Base-by-base conservation (phyloP, 139 green algal genomes). In the Parachlorella kessleri region DNA sequence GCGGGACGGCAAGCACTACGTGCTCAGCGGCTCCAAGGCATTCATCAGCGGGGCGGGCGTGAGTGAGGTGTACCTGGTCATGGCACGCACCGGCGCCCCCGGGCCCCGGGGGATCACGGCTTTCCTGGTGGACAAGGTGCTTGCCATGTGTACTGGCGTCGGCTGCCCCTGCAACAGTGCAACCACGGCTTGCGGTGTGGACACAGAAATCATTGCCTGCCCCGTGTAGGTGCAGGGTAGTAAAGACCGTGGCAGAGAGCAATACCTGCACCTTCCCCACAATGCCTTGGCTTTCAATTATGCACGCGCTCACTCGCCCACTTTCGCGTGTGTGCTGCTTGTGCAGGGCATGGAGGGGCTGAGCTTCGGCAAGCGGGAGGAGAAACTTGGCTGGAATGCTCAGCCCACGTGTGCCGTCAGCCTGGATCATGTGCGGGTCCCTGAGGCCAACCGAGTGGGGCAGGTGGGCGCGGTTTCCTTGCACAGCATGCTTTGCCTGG, bases 321-420 rank as follows among this genome's bases (percentile, higher is more conserved):
- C n/a, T n/a, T n/a, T n/a, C n/a, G n/a, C n/a, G n/a, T n/a, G n/a
- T n/a, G n/a, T n/a, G n/a, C n/a, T n/a, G n/a, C n/a, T n/a, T n/a
- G n/a, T 68, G 40, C 70, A 92, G 88, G 90, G 72, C 66, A 81
- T 64, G 28, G 18, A 82, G 40, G 93, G 93, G 3, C 64, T 97
- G 70, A 90, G 76, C 21, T 95, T 97, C 88, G 93, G 93, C 32
- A 90, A 91, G 63, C 72, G 76, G 33, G 93, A 97, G 83, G 59
- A 83, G 10, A 97, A 97, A 77, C 79, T 96, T 80, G 93, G 93
- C 4, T 97, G 93, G 93, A 94, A 92, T 54, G 88, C 86, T 14
- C 93, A 97, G 80, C 93, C 93, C 14, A 97, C 93, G 4, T 72
- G 66, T 42, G 68, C 84, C 0, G 90, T 96, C 14, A 80, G 78